Evolutionary conservation across 176 grass and related monocot genomes (phyloP), one percentile per base, ranked within the genome.

Genomic region (Lolium perenne): DNA sequence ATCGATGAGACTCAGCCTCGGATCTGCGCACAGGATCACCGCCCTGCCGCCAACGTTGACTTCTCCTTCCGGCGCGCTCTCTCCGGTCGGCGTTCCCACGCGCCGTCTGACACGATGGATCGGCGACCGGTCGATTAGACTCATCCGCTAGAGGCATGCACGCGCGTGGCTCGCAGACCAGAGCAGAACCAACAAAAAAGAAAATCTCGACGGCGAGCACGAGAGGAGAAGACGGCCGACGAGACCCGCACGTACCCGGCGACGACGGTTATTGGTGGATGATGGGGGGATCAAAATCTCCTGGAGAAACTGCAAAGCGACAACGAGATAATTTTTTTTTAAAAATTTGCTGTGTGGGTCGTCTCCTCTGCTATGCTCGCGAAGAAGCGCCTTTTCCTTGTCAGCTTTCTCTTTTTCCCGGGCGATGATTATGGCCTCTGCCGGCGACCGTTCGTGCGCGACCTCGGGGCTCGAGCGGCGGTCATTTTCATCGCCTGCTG

Each of bases 271-370:
- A 68, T 38, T 68, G 65, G 65, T 18, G 6, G 65, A 68, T 40
- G 65, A 68, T 40, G 65, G 64, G 14, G 2, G 65, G 38, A 68
- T 68, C 65, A 68, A 68, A 40, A 68, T 65, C 63, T 67, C 12
- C 11, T 12, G 63, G 26, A 17, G 63, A 17, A 67, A 67, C 13
- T 38, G 63, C 38, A 67, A 67, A 67, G 63, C 29, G 26, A 17
- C 13, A 13, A 66, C 13, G 26, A 29, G 26, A n/a, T n/a, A n/a
- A n/a, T n/a, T 2, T 29, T 29, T 29, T 29, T 29, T 29, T 1
- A 29, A 29, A 29, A 29, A 29, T 29, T 2, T 29, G 26, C 22
- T 64, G 29, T 64, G 22, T 62, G 12, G 55, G 26, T 29, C 26
- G 26, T 29, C 7, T 57, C 56, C 56, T n/a, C 7, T 21, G 4